phyloP scores from a whole-genome alignment of 23 red algal genomes.

The Cyanidioschyzon merolae region DNA sequence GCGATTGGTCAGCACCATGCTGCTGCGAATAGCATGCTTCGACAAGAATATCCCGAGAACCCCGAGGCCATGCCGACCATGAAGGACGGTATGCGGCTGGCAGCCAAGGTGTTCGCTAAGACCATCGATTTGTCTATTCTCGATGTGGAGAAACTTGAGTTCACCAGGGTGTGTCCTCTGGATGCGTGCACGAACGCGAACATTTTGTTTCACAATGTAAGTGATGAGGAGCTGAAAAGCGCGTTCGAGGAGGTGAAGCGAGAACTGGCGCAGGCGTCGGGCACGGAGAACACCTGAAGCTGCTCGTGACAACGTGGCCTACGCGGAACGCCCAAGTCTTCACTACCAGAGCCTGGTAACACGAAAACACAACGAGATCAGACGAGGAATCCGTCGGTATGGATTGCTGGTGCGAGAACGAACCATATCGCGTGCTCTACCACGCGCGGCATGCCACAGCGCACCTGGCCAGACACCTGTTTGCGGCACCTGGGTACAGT shows the following conservation, averaged over 20 bases:
- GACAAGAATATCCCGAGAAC: conserved; percentile 79
- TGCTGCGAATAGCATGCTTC: conserved; percentile 85
- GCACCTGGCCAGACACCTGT: no score
- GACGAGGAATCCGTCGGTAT: no score
- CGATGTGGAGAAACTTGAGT: conserved; percentile 12
- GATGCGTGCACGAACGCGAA: not conserved
- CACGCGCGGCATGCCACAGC: no score
- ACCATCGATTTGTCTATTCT: conserved; percentile 43
- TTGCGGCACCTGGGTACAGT: no score
- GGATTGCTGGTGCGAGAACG: no score
- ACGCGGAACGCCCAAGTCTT: no score
- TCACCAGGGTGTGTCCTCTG: not conserved
- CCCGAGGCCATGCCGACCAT: conserved; percentile 39
- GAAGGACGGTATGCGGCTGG: conserved; percentile 54
- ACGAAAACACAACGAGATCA: no score
- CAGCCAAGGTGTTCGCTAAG: conserved; percentile 77
- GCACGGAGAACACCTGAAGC: no score
- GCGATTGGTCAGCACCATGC: conserved; percentile 76
- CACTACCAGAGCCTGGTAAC: no score
- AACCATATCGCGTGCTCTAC: no score
- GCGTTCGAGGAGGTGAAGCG: conserved; percentile 2
- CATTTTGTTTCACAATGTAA: not conserved
- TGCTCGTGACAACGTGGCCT: no score
- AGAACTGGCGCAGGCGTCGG: not conserved
- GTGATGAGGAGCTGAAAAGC: not conserved